A percentile compares a stretch with the other conserved stretches of the same genome.
These are phyloP conservation scores for Trichomonas gallinae DNA, from an alignment of 208 protist genomes.

Conservation along the genomic window DNA sequence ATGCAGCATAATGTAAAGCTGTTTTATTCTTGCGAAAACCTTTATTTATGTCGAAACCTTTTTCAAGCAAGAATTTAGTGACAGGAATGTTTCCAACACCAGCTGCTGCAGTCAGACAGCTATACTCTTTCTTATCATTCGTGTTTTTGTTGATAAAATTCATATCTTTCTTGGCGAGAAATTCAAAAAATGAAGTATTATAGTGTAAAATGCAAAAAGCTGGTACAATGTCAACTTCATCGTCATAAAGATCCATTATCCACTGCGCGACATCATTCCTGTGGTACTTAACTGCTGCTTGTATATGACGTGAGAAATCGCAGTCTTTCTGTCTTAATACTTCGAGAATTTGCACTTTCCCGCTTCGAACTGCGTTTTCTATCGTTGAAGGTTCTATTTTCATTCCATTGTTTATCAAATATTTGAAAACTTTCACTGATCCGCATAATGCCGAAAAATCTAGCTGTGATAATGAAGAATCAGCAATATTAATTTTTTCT, in stretches of 20 bases:
- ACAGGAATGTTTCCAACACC: not conserved
- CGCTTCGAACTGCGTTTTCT: not conserved
- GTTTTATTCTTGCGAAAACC: not conserved
- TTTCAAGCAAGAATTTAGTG: not conserved
- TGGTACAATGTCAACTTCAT: not conserved
- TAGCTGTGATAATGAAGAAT: not conserved
- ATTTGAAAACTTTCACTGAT: not conserved
- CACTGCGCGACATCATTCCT: not conserved
- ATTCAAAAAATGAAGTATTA: not conserved
- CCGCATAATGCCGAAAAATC: not conserved
- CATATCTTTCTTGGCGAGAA: not conserved
- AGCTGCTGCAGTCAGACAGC: not conserved
- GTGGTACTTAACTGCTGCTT: not conserved
- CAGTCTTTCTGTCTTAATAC: not conserved
- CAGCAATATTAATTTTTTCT: not conserved
- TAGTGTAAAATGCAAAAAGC: not conserved
- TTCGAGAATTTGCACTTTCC: not conserved
- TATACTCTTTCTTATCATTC: not conserved
- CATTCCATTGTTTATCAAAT: not conserved
- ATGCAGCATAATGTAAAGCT: not conserved
- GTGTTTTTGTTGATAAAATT: not conserved
- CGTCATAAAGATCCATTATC: not conserved
- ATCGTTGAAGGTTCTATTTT: not conserved
- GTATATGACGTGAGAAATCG: not conserved
- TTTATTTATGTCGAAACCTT: not conserved